Evolutionary conservation across 2,329 filamentous ascomycete genomes (phyloP), one percentile per base, ranked within the genome.

Genomic region (Fusarium subtropicale): DNA sequence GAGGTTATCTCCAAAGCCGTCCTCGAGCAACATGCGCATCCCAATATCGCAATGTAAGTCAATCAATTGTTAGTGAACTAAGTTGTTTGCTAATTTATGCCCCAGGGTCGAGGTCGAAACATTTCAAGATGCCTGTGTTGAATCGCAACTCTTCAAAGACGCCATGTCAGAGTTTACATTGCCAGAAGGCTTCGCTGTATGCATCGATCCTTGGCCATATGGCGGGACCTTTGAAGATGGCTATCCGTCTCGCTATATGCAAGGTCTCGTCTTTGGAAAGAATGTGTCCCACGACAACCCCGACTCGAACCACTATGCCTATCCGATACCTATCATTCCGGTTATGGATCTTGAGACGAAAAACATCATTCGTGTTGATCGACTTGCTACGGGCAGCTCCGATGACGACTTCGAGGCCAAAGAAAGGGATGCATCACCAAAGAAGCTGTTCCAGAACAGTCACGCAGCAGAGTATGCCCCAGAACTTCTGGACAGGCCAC

Each of bases 171-270:
- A 52, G 13, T 52, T 52, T n/a, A 26, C 24, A n/a, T 18, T 52
- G 13, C 48, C 24, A 13, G 48, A 82, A 30, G 80, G 80, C 69
- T 83, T 84, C 53, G 66, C 73, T 36, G 73, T 84, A 52, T 78
- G 77, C 16, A 83, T 85, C 67, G 83, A 85, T 87, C 66, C 86
- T 0, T 94, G 91, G 91, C 92, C 92, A 38, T 94, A 93, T 66
- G 83, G 83, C 15, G 82, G 81, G 3, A 77, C 78, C 2, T 80
- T 82, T 54, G 72, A 74, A 6, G 81, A 81, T 48, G 75, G 76
- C 4, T 54, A 61, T 16, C 36, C 50, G 10, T 62, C 56, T 8
- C 80, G 83, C 18, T 81, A 80, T 55, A 84, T 86, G 81, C 83
- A 85, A 50, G 85, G 83, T 41, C 78, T 86, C 2, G 81, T 85